Percentiles rank a stretch among this genome's conserved stretches.
phyloP scores from a whole-genome alignment of 768 basidiomycete species.

The Collybia sp. region DNA sequence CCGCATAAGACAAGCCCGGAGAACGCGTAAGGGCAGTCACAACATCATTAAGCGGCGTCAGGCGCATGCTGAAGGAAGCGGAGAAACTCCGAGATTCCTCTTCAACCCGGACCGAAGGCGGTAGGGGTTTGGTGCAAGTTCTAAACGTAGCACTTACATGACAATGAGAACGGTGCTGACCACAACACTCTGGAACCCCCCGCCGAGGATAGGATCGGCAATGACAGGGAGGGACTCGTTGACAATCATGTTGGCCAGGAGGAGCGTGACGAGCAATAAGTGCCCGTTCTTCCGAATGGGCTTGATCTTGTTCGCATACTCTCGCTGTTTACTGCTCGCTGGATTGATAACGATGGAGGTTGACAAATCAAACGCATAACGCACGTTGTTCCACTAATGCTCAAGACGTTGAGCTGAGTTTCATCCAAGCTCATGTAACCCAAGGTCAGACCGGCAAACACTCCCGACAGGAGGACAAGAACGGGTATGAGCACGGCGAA shows the following conservation, averaged over 20 bases:
- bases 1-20: background rate
- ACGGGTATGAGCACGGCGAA: slow-evolving; percentile 69
- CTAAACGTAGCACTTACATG: slow-evolving; percentile 2
- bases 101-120: too few relatives aligned
- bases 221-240: slow-evolving; percentile 88
- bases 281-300: slow-evolving; percentile 85
- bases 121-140: too few relatives aligned
- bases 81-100: too few relatives aligned
- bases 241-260: slow-evolving; percentile 88
- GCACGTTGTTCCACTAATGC: slow-evolving; percentile 79
- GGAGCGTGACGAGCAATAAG: slow-evolving; percentile 74
- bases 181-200: slow-evolving; percentile 5
- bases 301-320: slow-evolving; percentile 79
- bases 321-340: slow-evolving; percentile 62
- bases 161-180: slow-evolving; percentile 5
- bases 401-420: slow-evolving; percentile 85
- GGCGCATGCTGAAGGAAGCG: background rate
- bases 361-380: slow-evolving; percentile 18
- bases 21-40: background rate
- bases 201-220: slow-evolving; percentile 69
- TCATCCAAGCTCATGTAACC: slow-evolving; percentile 93
- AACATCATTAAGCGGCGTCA: slow-evolving; percentile 2
- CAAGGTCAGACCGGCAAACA: slow-evolving; percentile 89
- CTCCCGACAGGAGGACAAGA: slow-evolving; percentile 75
- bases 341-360: slow-evolving; percentile 1